Percentiles rank a stretch among this genome's conserved stretches.
Evolutionary conservation across 1,284 basidiomycete genomes (phyloP).

Genomic region (Tremellales sp.): DNA sequence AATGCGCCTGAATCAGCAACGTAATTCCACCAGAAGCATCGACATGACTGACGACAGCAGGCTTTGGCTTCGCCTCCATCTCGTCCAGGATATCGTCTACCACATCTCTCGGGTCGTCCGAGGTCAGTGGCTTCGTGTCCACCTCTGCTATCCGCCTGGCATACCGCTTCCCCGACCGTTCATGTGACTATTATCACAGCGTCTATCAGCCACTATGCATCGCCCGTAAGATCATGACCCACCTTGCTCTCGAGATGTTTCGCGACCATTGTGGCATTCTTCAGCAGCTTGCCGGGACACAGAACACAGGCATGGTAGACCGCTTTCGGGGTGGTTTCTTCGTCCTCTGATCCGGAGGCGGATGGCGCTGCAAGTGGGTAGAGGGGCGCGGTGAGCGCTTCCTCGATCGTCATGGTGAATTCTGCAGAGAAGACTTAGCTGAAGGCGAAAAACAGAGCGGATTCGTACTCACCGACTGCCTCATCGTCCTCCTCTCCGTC

Average conservation of each 20-base stretch:
- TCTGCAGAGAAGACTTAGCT: constrained; percentile 11
- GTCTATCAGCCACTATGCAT: not conserved
- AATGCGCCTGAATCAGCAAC: constrained; percentile 1
- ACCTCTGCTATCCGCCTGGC: constrained; percentile 9
- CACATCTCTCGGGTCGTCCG: constrained; percentile 28
- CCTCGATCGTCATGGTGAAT: constrained; percentile 57
- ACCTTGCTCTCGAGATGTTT: constrained; percentile 65
- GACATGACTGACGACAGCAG: not conserved
- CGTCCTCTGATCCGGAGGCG: constrained; percentile 36
- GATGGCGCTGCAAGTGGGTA: constrained; percentile 53
- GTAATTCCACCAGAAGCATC: too few species aligned
- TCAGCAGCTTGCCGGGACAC: constrained; percentile 71
- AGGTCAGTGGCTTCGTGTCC: constrained; percentile 6
- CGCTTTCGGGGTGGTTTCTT: not conserved
- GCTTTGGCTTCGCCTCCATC: constrained; percentile 5
- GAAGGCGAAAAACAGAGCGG: constrained; percentile 3
- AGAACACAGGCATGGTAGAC: constrained; percentile 60
- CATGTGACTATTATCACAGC: constrained; percentile 22
- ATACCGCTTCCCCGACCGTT: constrained; percentile 30
- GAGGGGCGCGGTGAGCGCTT: constrained; percentile 62
- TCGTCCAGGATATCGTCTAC: constrained; percentile 26
- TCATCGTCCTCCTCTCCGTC: constrained; percentile 40
- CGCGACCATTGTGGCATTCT: constrained; percentile 59
- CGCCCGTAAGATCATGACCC: constrained; percentile 45
- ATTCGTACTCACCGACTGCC: constrained; percentile 1